Evolutionary conservation across 805 yeast genomes (phyloP).

Genomic region (Kockiozyma suomiensis): DNA sequence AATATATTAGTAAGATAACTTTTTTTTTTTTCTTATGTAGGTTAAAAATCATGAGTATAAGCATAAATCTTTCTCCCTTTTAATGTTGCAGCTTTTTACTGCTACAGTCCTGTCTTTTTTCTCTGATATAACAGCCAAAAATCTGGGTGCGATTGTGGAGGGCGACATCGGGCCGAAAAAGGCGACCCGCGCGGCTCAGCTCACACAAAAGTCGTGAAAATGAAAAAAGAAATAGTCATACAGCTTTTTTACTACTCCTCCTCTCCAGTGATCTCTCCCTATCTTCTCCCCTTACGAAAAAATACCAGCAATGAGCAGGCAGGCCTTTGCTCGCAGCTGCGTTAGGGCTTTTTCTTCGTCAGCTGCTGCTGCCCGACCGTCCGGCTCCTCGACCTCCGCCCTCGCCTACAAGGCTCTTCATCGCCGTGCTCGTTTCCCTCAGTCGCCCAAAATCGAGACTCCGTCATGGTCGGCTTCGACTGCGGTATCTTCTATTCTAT

Average conservation of each 20-base stretch:
- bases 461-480: constrained; percentile 96
- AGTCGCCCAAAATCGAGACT: constrained; percentile 88
- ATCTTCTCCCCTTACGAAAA: background rate
- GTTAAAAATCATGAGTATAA: no score
- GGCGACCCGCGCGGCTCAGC: constrained; percentile 1
- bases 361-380: background rate
- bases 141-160: background rate
- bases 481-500: constrained; percentile 92
- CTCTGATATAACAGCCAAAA: no score
- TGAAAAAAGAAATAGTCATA: background rate
- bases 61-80: no score
- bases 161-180: constrained; percentile 16
- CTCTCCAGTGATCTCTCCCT: background rate
- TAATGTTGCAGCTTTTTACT: no score
- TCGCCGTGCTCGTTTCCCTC: constrained; percentile 82
- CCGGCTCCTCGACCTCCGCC: constrained; percentile 73
- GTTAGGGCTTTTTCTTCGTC: constrained; percentile 3
- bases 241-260: background rate
- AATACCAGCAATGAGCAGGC: background rate
- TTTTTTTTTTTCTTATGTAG: no score
- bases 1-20: no score
- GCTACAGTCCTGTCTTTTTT: no score
- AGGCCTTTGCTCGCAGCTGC: background rate
- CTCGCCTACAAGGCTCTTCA: constrained; percentile 91
- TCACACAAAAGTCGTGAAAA: background rate